Base-by-base conservation (phyloP, 257 asterid genomes). In the Henckelia pumila region DNA sequence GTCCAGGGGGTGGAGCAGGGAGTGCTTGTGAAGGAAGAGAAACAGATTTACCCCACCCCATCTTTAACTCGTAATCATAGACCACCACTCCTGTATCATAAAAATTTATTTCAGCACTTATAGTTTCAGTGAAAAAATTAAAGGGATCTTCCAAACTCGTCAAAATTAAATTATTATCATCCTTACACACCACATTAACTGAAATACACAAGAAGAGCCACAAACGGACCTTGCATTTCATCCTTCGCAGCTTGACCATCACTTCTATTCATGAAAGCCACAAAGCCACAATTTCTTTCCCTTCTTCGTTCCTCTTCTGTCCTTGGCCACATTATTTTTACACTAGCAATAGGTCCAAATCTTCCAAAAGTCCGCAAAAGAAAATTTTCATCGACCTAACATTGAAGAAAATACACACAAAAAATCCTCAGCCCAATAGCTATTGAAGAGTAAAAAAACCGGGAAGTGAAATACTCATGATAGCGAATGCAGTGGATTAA, bases 1-100 rank as follows among this genome's bases (percentile, higher is more conserved):
- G 98, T 74, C 98, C 98, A 10, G 98, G 98, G 62, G 98, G 96
- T 9, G 98, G 96, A 70, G 98, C 98, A 71, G 98, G 98, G 66
- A 92, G 96, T 40, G 98, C 96, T 79, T 92, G 98, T 69, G 96
- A 87, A 69, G 98, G 98, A 75, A 92, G 98, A 75, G 98, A 87
- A 55, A 92, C 96, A 63, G 95, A 85, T 84, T 92, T 92, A 37
- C 98, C 98, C 98, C 98, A 92, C 71, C 98, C 98, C 71, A 89
- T 86, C 83, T 92, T 92, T 83, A 92, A 74, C 68, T 92, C 98
- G 52, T 92, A 92, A 76, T 92, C 98, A 75, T 92, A 92, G 73
- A 92, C 95, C 68, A 89, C 90, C 59, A 92, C 97, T 66, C 96
- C 98, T 92, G 86, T 69, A 76, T 63, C 64, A 76, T 25, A 75